A percentile compares a stretch with the other conserved stretches of the same genome.
Conservation (phyloP, 306 rosid genomes). For the Prunus padus region DNA sequence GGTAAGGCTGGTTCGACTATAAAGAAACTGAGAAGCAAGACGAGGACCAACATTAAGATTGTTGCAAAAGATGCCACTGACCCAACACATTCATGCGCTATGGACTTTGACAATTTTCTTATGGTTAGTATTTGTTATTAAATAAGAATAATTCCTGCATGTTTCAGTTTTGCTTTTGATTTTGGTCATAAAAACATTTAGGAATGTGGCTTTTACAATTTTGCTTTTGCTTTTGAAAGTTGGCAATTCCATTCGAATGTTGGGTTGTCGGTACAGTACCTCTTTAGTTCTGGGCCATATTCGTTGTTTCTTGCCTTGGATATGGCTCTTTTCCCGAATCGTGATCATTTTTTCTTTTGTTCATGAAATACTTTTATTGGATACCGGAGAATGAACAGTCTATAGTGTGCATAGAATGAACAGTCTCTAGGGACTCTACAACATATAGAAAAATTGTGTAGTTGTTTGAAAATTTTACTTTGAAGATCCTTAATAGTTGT, state of each 20-base stretch:
- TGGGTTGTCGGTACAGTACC: background rate
- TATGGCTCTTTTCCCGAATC: background rate
- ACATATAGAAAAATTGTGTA: background rate
- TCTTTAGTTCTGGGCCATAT: background rate
- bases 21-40: constrained; percentile 80
- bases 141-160: background rate
- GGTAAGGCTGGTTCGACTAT: constrained; percentile 92
- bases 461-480: background rate
- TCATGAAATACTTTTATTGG: background rate
- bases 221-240: background rate
- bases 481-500: background rate
- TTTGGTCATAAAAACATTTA: background rate
- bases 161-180: background rate
- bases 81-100: constrained; percentile 84
- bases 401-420: background rate
- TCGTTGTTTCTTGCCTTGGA: background rate
- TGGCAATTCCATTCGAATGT: background rate
- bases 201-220: background rate
- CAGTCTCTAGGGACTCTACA: background rate
- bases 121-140: constrained; percentile 48
- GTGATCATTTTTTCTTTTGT: background rate
- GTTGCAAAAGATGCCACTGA: constrained; percentile 70
- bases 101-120: constrained; percentile 90
- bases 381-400: background rate
- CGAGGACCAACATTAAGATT: constrained; percentile 72